phyloP scores from a whole-genome alignment of 495 filamentous ascomycete genomes.

The Parathielavia hyrcaniae region DNA sequence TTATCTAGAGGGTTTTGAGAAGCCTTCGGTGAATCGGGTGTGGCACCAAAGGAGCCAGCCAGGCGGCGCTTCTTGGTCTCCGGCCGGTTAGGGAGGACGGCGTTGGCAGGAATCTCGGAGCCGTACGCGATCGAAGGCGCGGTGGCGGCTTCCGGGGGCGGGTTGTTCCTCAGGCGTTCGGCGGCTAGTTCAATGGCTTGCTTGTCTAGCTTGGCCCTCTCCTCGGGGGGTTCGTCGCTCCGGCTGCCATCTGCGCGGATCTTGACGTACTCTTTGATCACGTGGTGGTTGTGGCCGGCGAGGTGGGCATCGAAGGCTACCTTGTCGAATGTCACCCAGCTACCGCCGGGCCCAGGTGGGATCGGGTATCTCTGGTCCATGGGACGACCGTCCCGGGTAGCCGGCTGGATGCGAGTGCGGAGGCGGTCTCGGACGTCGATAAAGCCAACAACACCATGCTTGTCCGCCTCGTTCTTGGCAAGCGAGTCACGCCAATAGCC shows the following conservation, averaged over 20 bases:
- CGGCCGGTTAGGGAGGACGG: conserved; percentile 25
- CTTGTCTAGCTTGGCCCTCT: conserved; percentile 18
- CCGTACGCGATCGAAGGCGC: conserved; percentile 41
- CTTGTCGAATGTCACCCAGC: conserved; percentile 51
- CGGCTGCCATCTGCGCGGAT: conserved; percentile 35
- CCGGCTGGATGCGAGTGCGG: conserved; percentile 44
- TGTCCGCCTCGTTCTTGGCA: conserved; percentile 36
- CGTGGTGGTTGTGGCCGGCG: conserved; percentile 40
- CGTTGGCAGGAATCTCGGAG: conserved; percentile 36
- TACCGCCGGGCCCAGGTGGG: conserved; percentile 48
- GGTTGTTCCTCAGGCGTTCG: conserved; percentile 30
- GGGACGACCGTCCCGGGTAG: conserved; percentile 34
- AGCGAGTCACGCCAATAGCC: conserved; percentile 51
- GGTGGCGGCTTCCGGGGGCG: conserved; percentile 32
- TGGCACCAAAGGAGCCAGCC: conserved; percentile 14
- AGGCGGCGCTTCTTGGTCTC: conserved; percentile 39
- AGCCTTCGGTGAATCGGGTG: conserved; percentile 1
- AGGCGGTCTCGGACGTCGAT: conserved; percentile 50
- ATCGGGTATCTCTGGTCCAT: conserved; percentile 38
- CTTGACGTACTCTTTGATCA: conserved; percentile 52
- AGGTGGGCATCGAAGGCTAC: conserved; percentile 48
- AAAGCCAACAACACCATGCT: conserved; percentile 49
- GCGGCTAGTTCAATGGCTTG: conserved; percentile 39
- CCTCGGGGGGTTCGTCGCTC: conserved; percentile 29
- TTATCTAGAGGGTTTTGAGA: conserved; percentile 2